Evolutionary conservation across 805 yeast genomes (phyloP).

Genomic region (Monosporozyma unispora): DNA sequence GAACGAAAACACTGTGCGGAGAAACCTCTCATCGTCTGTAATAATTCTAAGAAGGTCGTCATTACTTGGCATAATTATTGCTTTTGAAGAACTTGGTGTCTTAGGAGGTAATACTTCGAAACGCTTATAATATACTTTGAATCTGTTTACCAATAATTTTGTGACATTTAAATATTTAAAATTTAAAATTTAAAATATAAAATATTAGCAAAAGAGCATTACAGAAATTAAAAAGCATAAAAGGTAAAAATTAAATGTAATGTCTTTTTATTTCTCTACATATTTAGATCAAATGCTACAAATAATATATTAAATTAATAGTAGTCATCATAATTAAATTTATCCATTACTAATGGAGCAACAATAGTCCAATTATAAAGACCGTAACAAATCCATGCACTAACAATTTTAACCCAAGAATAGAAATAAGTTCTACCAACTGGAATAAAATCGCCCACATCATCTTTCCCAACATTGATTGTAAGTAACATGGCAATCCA

Average conservation of each 20-base stretch:
- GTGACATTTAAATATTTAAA: neutral
- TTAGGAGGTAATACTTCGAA: too few species aligned
- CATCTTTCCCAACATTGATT: conserved; percentile 78
- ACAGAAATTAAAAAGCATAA: neutral
- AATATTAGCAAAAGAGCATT: neutral
- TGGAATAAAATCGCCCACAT: conserved; percentile 83
- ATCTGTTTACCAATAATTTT: neutral
- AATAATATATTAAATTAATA: conserved; percentile 4
- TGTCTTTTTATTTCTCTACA: neutral
- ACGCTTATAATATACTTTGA: neutral
- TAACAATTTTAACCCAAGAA: conserved; percentile 85
- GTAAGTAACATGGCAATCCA: conserved; percentile 92
- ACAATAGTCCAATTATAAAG: conserved; percentile 84
- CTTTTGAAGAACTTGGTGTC: neutral
- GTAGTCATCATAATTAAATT: conserved; percentile 44
- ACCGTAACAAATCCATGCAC: conserved; percentile 85
- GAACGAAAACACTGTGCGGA: neutral
- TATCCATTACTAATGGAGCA: conserved; percentile 88
- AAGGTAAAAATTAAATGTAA: neutral
- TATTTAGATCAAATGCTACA: neutral
- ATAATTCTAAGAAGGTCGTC: conserved; percentile 8
- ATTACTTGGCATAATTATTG: neutral
- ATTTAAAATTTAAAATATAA: too few species aligned
- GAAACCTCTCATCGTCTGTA: conserved; percentile 15
- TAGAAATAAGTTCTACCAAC: conserved; percentile 95